phyloP scores from a whole-genome alignment of 2,329 filamentous ascomycete genomes.

The Aspergillus brasiliensis region DNA sequence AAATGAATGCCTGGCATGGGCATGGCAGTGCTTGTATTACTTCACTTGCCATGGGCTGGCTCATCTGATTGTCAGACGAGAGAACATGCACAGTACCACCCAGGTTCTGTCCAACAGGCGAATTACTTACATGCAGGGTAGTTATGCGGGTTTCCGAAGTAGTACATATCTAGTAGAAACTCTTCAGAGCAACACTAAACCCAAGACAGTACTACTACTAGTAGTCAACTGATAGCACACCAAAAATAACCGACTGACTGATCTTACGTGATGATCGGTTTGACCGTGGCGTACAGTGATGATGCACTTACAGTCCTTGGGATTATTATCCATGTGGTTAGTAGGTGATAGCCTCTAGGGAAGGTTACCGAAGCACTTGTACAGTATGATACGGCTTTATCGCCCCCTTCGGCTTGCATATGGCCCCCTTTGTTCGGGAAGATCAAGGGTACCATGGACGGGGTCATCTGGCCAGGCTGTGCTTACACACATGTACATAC shows the following conservation, averaged over 20 bases:
- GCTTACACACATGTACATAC: too few species aligned
- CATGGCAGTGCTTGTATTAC: background rate
- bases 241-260: background rate
- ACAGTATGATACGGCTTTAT: background rate
- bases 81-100: background rate
- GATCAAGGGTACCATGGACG: background rate
- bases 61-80: background rate
- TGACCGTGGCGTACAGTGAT: background rate
- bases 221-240: background rate
- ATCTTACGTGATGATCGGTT: background rate
- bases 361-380: background rate
- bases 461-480: too few species aligned
- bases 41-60: background rate
- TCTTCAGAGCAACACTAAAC: background rate
- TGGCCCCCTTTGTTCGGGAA: background rate
- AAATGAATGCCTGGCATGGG: background rate
- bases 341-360: background rate
- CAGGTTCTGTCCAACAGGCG: background rate
- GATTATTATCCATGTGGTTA: background rate
- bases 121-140: constrained; percentile 4
- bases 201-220: too few species aligned
- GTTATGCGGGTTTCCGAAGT: constrained; percentile 7
- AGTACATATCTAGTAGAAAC: background rate
- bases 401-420: background rate
- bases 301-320: background rate